Base-by-base conservation (phyloP, 371 early-diverging fungal genomes). In the Homolaphlyctis polyrhiza region DNA sequence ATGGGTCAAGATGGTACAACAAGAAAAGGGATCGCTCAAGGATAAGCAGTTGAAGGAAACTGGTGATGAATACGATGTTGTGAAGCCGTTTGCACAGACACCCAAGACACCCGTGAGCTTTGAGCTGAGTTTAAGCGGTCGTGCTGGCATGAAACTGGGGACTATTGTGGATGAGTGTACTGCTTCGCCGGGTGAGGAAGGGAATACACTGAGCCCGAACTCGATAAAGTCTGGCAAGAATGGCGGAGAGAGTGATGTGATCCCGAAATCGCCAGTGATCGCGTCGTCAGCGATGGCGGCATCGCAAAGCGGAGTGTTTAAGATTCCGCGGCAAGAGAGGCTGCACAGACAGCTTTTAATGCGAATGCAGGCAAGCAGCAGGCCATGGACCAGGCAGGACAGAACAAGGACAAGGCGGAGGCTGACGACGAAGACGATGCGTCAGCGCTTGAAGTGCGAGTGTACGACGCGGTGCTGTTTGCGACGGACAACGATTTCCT, bases 401-500 rank as follows among this genome's bases (percentile, higher is more conserved):
- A n/a, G n/a, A n/a, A n/a, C n/a, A 45, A 45, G 16, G 45, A 45
- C 23, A 23, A 45, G 16, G 23, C 23, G 23, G 23, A 45, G 16
- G 52, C 11, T 51, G 52, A 51, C 11, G 32, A 25, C 28, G 52
- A 51, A 6, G 52, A n/a, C 32, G 25, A 32, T n/a, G 52, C 11
- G 32, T 51, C 52, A 11, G 28, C 25, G 32, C 8, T 51, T 14
- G 52, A 51, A 27, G 25, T 51, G 52, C 29, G 57, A 27, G 58
- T 65, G 16, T 78, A 64, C 66, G 80, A 83, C 57, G 83, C 83
- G n/a, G 47, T 78, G 13, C 66, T 81, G 2, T 71, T 85, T 63
- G 83, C 80, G 1, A 85, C 82, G 28, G 85, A 85, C 64, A 76
- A 73, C 57, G 85, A 85, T 65, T 85, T 79, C 57, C 68, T 85